Percentiles rank a stretch among this genome's conserved stretches.
Conservation (phyloP, 495 filamentous ascomycete genomes). For the Penicillium silybi region DNA sequence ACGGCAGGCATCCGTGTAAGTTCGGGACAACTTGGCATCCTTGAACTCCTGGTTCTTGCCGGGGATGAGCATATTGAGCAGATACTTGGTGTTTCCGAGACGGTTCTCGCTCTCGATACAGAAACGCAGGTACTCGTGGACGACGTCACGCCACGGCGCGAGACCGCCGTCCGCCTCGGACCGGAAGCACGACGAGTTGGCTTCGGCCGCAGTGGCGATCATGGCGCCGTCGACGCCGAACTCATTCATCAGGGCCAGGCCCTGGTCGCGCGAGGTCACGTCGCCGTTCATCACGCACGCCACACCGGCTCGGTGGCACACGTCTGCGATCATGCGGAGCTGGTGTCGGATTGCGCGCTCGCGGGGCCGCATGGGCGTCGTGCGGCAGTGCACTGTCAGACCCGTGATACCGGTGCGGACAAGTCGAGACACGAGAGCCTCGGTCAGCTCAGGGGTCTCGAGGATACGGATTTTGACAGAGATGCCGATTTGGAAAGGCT, state of each 20-base stretch:
- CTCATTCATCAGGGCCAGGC: conserved; percentile 61
- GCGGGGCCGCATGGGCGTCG: conserved; percentile 88
- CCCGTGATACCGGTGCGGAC: conserved; percentile 84
- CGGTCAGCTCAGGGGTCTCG: conserved; percentile 67
- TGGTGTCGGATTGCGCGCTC: conserved; percentile 85
- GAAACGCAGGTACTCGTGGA: conserved; percentile 64
- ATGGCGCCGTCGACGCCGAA: conserved; percentile 89
- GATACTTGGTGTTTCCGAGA: conserved; percentile 86
- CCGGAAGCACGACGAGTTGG: conserved; percentile 82
- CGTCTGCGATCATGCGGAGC: conserved; percentile 68
- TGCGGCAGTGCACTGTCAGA: conserved; percentile 91
- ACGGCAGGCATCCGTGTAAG: conserved; percentile 61
- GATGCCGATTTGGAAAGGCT: conserved; percentile 77
- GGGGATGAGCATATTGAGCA: conserved; percentile 78
- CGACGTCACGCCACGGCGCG: conserved; percentile 69
- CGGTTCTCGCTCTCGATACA: conserved; percentile 77
- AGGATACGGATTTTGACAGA: conserved; percentile 93
- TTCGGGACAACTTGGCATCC: conserved; percentile 52
- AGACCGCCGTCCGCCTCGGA: conserved; percentile 58
- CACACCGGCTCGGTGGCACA: conserved; percentile 79
- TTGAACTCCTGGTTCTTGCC: conserved; percentile 64
- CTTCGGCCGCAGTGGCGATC: conserved; percentile 90
- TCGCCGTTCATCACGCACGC: conserved; percentile 95
- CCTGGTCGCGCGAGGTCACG: conserved; percentile 66
- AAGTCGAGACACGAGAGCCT: conserved; percentile 67